phyloP scores from a whole-genome alignment of 2,329 filamentous ascomycete genomes.

The Ramichloridium luteum region DNA sequence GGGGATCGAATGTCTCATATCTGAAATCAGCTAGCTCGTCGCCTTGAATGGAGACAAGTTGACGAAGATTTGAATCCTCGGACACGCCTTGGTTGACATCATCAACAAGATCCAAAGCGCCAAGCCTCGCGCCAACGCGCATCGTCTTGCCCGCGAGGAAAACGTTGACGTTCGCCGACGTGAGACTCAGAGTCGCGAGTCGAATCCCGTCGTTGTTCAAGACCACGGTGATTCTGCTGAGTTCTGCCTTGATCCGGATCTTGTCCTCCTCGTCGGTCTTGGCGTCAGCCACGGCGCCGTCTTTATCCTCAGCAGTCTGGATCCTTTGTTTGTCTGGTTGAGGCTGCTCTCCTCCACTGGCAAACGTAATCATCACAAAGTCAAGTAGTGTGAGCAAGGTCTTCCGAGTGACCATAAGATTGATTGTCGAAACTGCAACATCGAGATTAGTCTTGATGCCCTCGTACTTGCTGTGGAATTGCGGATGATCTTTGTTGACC shows the following conservation, averaged over 20 bases:
- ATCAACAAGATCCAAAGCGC: slow-evolving; percentile 78
- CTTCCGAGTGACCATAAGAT: slow-evolving; percentile 83
- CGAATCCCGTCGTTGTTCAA: slow-evolving; percentile 96
- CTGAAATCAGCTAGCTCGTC: slow-evolving; percentile 93
- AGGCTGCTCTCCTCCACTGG: slow-evolving; percentile 26
- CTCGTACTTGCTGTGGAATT: slow-evolving; percentile 84
- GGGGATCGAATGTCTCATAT: slow-evolving; percentile 85
- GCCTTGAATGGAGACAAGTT: slow-evolving; percentile 87
- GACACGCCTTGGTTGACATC: slow-evolving; percentile 87
- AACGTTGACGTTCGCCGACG: slow-evolving; percentile 80
- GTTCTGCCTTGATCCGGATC: slow-evolving; percentile 82
- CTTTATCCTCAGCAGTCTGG: slow-evolving; percentile 11
- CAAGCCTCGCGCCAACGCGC: slow-evolving; percentile 74
- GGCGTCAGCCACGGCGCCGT: slow-evolving; percentile 22
- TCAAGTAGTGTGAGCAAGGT: slow-evolving; percentile 86
- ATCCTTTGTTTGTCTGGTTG: slow-evolving; percentile 8
- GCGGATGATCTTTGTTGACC: slow-evolving; percentile 81
- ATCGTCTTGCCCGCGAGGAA: slow-evolving; percentile 78
- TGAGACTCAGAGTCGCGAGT: slow-evolving; percentile 82
- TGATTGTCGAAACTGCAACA: slow-evolving; percentile 86
- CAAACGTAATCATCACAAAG: slow-evolving; percentile 87
- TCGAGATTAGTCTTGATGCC: slow-evolving; percentile 89
- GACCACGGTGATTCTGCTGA: slow-evolving; percentile 88
- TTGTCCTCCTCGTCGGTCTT: slow-evolving; percentile 37
- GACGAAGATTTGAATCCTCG: slow-evolving; percentile 65